These are phyloP conservation scores for Bremia lactucae DNA, from an alignment of 352 stramenopile species.

Conservation along the genomic window DNA sequence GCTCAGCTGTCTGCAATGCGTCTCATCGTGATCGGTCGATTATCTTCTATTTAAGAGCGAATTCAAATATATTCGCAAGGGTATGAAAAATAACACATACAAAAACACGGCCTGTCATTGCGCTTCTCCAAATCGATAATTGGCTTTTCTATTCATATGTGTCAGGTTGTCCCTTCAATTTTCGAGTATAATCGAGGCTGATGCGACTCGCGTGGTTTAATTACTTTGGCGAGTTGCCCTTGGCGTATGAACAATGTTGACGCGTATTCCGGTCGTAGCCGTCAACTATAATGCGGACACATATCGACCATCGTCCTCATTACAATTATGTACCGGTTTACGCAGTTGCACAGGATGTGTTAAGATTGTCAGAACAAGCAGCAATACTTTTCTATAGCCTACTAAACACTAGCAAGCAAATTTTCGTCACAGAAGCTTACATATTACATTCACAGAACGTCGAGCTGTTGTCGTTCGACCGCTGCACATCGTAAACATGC, in stretches of 20 bases:
- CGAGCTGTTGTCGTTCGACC: constrained; percentile 3
- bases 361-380: background rate
- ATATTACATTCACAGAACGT: background rate
- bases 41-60: background rate
- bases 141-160: no score
- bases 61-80: background rate
- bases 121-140: background rate
- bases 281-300: background rate
- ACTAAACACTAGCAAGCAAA: background rate
- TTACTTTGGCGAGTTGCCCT: no score
- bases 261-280: background rate
- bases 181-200: no score
- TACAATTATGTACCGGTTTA: constrained; percentile 6
- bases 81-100: background rate
- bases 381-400: background rate
- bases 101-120: no score
- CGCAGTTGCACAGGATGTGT: constrained; percentile 1
- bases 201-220: no score
- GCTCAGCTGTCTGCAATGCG: background rate
- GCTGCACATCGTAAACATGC: constrained; percentile 5
- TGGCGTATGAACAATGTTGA: no score
- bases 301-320: background rate
- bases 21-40: constrained; percentile 7
- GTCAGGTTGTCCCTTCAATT: no score
- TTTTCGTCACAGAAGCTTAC: constrained; percentile 1